These are phyloP conservation scores for Myriosclerotinia scirpicola DNA, from an alignment of 2,329 filamentous ascomycete genomes.

Conservation along the genomic window DNA sequence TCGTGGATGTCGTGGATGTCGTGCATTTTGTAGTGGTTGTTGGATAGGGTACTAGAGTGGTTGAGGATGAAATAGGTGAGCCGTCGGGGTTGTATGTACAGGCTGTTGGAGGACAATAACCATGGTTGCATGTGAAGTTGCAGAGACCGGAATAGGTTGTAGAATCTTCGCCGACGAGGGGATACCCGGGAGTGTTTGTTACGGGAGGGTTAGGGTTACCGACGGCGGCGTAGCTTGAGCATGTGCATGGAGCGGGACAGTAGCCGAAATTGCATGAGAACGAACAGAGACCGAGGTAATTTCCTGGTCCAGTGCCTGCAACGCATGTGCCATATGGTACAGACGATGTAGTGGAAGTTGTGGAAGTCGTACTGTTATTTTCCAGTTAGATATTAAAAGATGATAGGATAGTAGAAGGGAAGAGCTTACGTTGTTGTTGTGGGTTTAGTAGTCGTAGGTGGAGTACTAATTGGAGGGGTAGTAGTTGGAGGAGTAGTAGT, in stretches of 20 bases:
- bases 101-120: conserved; percentile 31
- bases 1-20: conserved; percentile 12
- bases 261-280: conserved; percentile 36
- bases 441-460: conserved; percentile 19
- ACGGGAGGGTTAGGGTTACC: conserved; percentile 6
- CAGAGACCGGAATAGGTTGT: conserved; percentile 35
- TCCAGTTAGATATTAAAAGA: not conserved
- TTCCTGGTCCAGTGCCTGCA: conserved; percentile 37
- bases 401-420: not conserved
- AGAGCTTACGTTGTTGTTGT: conserved; percentile 13
- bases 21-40: not conserved
- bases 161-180: conserved; percentile 12
- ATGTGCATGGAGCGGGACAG: conserved; percentile 29
- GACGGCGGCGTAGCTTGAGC: conserved; percentile 4
- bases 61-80: not conserved
- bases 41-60: not conserved
- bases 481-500: conserved; percentile 10
- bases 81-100: conserved; percentile 12
- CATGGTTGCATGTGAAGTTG: conserved; percentile 35
- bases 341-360: conserved; percentile 14
- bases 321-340: conserved; percentile 26
- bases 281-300: conserved; percentile 43
- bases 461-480: conserved; percentile 8
- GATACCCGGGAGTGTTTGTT: conserved; percentile 8
- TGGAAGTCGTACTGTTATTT: conserved; percentile 11